Base-by-base conservation (phyloP, 2,329 filamentous ascomycete genomes). In the Pyrenophora tritici-repentis region DNA sequence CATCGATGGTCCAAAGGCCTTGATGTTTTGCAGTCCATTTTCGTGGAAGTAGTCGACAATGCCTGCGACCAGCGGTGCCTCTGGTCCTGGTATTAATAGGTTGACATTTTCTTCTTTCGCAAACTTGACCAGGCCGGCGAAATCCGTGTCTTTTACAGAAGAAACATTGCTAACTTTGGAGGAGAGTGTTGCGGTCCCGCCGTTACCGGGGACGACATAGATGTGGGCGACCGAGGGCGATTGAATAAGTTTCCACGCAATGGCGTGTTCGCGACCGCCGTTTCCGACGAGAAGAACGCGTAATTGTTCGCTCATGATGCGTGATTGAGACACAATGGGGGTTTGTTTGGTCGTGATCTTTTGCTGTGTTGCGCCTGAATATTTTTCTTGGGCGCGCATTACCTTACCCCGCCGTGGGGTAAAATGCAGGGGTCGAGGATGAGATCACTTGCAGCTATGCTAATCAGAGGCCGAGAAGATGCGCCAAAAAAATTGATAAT, bases 211-310 rank as follows among this genome's bases (percentile, higher is more conserved):
- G 48, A 82, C 82, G 50, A 84, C 80, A 60, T 73, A 79, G 70
- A 97, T 93, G 63, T 86, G 82, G 66, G 90, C 85, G 55, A 96
- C 90, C 38, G 82, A 81, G 35, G 86, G 80, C 13, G 91, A 96
- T 73, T 96, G 88, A 68, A 87, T 85, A 56, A 97, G 81, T 77
- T 95, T 97, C 92, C 92, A 97, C 35, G 92, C 91, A 57, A 97
- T 83, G 39, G 92, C 90, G 76, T 97, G 91, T 78, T 99, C 94
- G 66, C 94, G 87, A 65, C 93, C 94, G 62, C 94, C 94, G 71
- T 93, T 96, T 68, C 94, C 93, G 61, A 97, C 86, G 58, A 97
- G 86, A 58, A 97, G 86, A 63, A 97, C 59, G 44, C 65, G 66
- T 17, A 71, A 55, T 47, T 64, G 55, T 31, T 59, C 53, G 42